These are phyloP conservation scores for Hypoxylon fragiforme DNA, from an alignment of 495 filamentous ascomycete genomes.

Conservation along the genomic window DNA sequence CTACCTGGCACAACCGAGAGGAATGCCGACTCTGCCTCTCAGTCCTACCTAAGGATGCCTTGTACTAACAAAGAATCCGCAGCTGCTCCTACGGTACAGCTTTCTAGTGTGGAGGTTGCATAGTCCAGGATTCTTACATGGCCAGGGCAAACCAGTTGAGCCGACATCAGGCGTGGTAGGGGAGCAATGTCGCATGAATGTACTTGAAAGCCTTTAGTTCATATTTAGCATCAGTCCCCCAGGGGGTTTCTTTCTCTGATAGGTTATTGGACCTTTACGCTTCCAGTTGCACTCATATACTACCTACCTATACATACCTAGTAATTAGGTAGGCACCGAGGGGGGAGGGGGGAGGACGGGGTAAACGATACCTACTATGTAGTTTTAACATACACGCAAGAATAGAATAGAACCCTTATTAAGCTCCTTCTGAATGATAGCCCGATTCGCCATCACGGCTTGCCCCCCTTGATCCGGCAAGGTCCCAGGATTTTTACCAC, in stretches of 20 bases:
- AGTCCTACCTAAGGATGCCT: constrained; percentile 31
- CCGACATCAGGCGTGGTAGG: constrained; percentile 25
- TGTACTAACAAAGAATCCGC: constrained; percentile 17
- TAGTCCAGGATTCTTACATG: constrained; percentile 33
- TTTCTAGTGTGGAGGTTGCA: constrained; percentile 37
- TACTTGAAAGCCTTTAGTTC: constrained; percentile 21
- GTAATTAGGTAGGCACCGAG: neutral
- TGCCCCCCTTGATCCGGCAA: constrained; percentile 38
- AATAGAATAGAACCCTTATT: constrained; percentile 25
- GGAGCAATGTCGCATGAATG: constrained; percentile 30
- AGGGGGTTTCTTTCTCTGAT: constrained; percentile 7
- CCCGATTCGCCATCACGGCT: constrained; percentile 40
- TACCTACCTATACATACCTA: constrained; percentile 12
- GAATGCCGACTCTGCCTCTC: constrained; percentile 33
- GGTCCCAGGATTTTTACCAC: constrained; percentile 37
- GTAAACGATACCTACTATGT: neutral
- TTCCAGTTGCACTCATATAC: constrained; percentile 8
- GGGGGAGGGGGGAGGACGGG: too few species aligned
- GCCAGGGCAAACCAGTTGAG: constrained; percentile 26
- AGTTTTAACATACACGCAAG: constrained; percentile 14
- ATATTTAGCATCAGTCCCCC: constrained; percentile 30
- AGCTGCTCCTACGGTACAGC: constrained; percentile 27
- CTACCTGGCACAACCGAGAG: constrained; percentile 29
- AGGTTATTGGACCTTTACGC: constrained; percentile 22
- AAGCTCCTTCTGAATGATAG: constrained; percentile 30